Conservation (phyloP, 2,329 filamentous ascomycete genomes). For the Thelonectria olida region DNA sequence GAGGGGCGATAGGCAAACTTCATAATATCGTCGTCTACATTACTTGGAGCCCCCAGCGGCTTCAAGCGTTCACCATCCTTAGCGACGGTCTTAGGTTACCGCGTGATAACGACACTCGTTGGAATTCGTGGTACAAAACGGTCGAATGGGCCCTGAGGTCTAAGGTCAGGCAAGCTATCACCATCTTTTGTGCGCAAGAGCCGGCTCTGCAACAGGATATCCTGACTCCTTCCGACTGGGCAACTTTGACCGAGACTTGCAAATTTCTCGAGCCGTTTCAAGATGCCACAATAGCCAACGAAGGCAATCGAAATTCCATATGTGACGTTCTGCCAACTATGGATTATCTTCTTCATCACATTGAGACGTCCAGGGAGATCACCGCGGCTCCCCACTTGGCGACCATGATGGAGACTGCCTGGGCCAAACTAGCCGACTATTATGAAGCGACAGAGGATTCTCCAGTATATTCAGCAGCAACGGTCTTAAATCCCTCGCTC, state of each 20-base stretch:
- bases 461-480: not conserved
- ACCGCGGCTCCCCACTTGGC: not conserved
- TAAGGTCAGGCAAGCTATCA: not conserved
- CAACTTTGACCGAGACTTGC: not conserved
- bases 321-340: not conserved
- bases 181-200: not conserved
- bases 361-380: not conserved
- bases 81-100: not conserved
- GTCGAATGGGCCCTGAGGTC: not conserved
- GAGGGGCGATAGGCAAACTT: not conserved
- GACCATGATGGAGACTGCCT: not conserved
- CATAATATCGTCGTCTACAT: not conserved
- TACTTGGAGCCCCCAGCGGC: not conserved
- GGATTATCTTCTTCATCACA: not conserved
- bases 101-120: not conserved
- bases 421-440: not conserved
- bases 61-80: not conserved
- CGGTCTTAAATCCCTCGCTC: not conserved
- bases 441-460: not conserved
- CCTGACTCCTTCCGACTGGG: not conserved
- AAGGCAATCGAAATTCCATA: not conserved
- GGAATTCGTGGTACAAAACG: not conserved
- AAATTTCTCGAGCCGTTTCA: conserved; percentile 1
- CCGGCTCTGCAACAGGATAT: not conserved
- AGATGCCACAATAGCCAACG: not conserved